Percentiles rank a stretch among this genome's conserved stretches.
Evolutionary conservation across 768 basidiomycete species (phyloP).

Genomic region (Strobilomyces echinocephalus): DNA sequence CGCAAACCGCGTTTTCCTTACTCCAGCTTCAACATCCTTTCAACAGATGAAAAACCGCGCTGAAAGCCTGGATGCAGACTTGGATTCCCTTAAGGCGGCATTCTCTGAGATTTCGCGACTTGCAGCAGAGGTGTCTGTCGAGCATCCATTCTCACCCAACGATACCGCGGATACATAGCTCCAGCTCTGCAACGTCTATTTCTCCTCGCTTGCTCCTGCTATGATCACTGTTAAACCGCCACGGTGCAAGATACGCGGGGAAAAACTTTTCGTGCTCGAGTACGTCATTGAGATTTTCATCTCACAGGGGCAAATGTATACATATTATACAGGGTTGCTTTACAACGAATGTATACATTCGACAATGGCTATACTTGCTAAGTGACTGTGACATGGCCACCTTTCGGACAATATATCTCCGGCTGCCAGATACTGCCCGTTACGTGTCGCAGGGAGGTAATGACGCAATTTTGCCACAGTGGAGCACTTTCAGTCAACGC

Average conservation of each 20-base stretch:
- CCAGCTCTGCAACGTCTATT: not conserved
- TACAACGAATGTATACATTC: constrained; percentile 8
- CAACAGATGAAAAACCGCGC: constrained; percentile 84
- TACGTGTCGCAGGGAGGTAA: constrained; percentile 37
- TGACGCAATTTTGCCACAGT: constrained; percentile 32
- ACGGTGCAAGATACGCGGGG: not conserved
- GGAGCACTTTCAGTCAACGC: constrained; percentile 4
- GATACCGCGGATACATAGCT: not conserved
- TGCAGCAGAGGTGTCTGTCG: constrained; percentile 59
- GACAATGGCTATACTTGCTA: constrained; percentile 3
- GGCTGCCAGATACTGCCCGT: constrained; percentile 42
- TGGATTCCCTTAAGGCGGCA: constrained; percentile 73
- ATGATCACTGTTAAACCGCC: not conserved
- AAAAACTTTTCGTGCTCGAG: not conserved
- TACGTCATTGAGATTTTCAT: constrained; percentile 5
- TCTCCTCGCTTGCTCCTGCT: not conserved
- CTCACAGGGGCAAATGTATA: constrained; percentile 1
- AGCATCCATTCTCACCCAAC: constrained; percentile 22
- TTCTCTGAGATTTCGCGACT: constrained; percentile 86
- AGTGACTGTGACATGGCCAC: not conserved
- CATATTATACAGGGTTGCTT: constrained; percentile 11
- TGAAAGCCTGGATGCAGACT: constrained; percentile 77
- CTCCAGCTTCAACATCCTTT: not conserved
- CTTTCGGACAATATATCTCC: constrained; percentile 34
- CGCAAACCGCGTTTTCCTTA: constrained; percentile 17